A percentile compares a stretch with the other conserved stretches of the same genome.
Conservation (phyloP, 2,329 filamentous ascomycete genomes). For the Talaromyces marneffei region DNA sequence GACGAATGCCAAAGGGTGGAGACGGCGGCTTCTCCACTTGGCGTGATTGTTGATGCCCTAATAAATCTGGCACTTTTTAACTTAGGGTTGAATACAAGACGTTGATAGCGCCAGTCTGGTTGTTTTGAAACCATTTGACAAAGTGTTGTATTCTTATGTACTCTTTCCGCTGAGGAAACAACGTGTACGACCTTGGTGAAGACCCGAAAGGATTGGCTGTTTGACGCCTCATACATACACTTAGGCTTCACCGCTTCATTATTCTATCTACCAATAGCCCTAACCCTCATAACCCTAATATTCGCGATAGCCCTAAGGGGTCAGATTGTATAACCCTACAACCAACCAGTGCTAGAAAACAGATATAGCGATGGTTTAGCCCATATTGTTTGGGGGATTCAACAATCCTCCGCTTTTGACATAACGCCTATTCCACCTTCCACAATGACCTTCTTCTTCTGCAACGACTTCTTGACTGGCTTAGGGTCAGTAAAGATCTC, state of each 20-base stretch:
- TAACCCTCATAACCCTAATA: not conserved
- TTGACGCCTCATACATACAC: not conserved
- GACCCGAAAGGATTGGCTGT: not conserved
- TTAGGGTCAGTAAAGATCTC: slow-evolving; percentile 15
- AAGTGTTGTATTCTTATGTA: not conserved
- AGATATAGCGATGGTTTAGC: not conserved
- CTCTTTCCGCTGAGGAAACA: not conserved
- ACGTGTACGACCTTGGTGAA: not conserved
- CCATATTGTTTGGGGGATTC: not conserved
- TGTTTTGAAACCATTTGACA: not conserved
- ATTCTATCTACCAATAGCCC: not conserved
- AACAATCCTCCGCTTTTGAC: not conserved
- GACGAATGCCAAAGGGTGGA: not conserved
- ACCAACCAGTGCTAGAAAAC: not conserved
- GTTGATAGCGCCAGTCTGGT: not conserved
- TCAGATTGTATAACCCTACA: not conserved
- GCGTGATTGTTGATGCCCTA: not conserved
- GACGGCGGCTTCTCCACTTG: not conserved
- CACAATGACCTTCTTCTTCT: slow-evolving; percentile 6
- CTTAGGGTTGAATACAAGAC: not conserved
- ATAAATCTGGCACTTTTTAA: not conserved
- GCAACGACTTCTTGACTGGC: slow-evolving; percentile 14
- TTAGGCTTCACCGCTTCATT: not conserved
- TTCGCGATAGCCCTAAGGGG: not conserved
- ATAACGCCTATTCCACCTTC: not conserved